A percentile compares a stretch with the other conserved stretches of the same genome.
These are phyloP conservation scores for Ogataea nonfermentans DNA, from an alignment of 805 yeast genomes.

Conservation along the genomic window DNA sequence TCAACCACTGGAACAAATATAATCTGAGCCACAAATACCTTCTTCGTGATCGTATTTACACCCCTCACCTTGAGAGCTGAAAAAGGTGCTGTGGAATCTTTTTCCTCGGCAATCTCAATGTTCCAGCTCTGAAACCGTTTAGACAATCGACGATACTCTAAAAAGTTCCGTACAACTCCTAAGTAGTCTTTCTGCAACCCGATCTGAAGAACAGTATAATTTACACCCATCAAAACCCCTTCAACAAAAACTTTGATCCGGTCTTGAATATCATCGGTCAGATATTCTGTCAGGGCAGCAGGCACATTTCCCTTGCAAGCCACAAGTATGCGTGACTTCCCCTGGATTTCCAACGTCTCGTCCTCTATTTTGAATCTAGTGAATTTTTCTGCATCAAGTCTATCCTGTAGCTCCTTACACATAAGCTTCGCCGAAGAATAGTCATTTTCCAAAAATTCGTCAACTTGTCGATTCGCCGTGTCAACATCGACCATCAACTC, in stretches of 20 bases:
- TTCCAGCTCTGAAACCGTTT: slow-evolving; percentile 5
- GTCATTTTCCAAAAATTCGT: slow-evolving; percentile 11
- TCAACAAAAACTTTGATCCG: slow-evolving; percentile 15
- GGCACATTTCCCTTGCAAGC: slow-evolving; percentile 2
- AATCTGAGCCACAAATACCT: not conserved
- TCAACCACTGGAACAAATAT: not conserved
- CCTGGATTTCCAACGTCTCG: slow-evolving; percentile 22
- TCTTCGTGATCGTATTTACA: slow-evolving; percentile 1
- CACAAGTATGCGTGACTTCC: slow-evolving; percentile 17
- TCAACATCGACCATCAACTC: slow-evolving; percentile 11
- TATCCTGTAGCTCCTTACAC: slow-evolving; percentile 4
- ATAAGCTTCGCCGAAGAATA: not conserved
- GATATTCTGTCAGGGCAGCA: not conserved
- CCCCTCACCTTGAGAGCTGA: slow-evolving; percentile 1
- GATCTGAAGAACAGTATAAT: slow-evolving; percentile 9
- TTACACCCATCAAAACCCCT: slow-evolving; percentile 13
- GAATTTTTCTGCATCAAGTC: slow-evolving; percentile 15
- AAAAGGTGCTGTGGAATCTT: not conserved
- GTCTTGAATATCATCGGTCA: not conserved
- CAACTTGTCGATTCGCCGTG: slow-evolving; percentile 3
- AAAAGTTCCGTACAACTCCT: slow-evolving; percentile 2
- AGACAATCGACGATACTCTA: not conserved
- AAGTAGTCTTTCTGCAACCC: not conserved
- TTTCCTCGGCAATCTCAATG: slow-evolving; percentile 1
- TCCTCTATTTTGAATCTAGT: slow-evolving; percentile 25